Evolutionary conservation across 2,329 filamentous ascomycete genomes (phyloP).

Genomic region (Myriosclerotinia duriaeana): DNA sequence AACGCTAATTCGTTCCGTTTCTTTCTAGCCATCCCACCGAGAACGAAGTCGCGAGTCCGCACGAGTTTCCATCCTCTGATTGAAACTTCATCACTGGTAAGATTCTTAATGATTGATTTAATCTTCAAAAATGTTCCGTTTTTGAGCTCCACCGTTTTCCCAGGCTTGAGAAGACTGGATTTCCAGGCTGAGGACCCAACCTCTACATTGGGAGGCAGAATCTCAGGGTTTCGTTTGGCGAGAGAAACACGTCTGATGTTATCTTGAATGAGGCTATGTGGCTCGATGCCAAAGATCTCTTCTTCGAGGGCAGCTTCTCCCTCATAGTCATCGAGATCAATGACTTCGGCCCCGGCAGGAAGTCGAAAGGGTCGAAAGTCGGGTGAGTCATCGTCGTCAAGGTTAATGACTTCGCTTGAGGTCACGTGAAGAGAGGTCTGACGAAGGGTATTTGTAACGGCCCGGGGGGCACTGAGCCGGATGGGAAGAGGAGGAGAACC

Average conservation of each 20-base stretch:
- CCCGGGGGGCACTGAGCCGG: background rate
- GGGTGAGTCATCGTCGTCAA: background rate
- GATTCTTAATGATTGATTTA: slow-evolving; percentile 21
- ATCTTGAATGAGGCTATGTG: background rate
- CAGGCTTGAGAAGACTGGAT: slow-evolving; percentile 31
- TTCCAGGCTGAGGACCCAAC: slow-evolving; percentile 37
- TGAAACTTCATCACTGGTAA: slow-evolving; percentile 31
- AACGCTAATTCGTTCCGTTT: slow-evolving; percentile 49
- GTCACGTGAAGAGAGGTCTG: background rate
- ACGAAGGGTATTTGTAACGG: background rate
- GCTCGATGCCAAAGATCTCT: background rate
- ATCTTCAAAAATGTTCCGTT: slow-evolving; percentile 45
- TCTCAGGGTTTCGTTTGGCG: slow-evolving; percentile 31
- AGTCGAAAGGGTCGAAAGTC: background rate
- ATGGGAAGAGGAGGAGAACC: background rate
- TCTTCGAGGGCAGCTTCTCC: background rate
- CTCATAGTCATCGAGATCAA: slow-evolving; percentile 15
- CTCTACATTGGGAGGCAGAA: slow-evolving; percentile 38
- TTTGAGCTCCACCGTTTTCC: slow-evolving; percentile 31
- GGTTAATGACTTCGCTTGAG: background rate
- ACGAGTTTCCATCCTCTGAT: slow-evolving; percentile 47
- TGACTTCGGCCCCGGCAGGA: background rate
- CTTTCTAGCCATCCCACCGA: slow-evolving; percentile 40
- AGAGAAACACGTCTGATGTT: background rate
- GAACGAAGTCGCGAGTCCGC: slow-evolving; percentile 37